Conservation (phyloP, 1,139 yeast species). For the Yamadazyma spencermartinsiae region DNA sequence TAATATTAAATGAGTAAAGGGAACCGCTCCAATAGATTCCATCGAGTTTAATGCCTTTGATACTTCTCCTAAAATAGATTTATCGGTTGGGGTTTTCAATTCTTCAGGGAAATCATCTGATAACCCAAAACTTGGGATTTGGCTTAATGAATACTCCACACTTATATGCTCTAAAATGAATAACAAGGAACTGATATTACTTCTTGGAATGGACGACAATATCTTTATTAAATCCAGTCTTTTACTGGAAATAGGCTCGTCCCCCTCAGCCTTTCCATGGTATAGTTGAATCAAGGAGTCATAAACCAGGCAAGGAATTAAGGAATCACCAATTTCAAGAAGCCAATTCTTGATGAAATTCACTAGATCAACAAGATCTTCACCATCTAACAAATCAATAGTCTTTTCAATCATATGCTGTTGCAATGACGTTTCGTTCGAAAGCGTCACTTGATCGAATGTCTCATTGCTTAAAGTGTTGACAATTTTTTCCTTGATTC, state of each 20-base stretch:
- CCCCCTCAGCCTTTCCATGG: slow-evolving; percentile 8
- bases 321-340: slow-evolving; percentile 43
- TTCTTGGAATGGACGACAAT: slow-evolving; percentile 40
- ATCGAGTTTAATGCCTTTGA: slow-evolving; percentile 31
- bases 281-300: slow-evolving; percentile 35
- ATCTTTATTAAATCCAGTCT: slow-evolving; percentile 25
- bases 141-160: slow-evolving; percentile 23
- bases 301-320: slow-evolving; percentile 45
- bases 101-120: slow-evolving; percentile 28
- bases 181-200: slow-evolving; percentile 41
- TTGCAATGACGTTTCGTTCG: slow-evolving; percentile 25
- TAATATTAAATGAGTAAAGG: slow-evolving; percentile 43
- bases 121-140: slow-evolving; percentile 29
- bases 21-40: slow-evolving; percentile 40
- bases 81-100: slow-evolving; percentile 16
- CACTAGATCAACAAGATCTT: slow-evolving; percentile 18
- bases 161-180: slow-evolving; percentile 39
- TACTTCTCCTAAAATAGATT: slow-evolving; percentile 12
- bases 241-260: slow-evolving; percentile 7
- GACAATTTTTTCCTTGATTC: slow-evolving; percentile 32
- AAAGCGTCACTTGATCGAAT: slow-evolving; percentile 16
- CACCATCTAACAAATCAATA: slow-evolving; percentile 17
- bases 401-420: slow-evolving; percentile 24
- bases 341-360: slow-evolving; percentile 45
- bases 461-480: slow-evolving; percentile 23